Base-by-base conservation (phyloP, 2,329 filamentous ascomycete genomes). In the Stagonosporopsis cucurbitacearum region DNA sequence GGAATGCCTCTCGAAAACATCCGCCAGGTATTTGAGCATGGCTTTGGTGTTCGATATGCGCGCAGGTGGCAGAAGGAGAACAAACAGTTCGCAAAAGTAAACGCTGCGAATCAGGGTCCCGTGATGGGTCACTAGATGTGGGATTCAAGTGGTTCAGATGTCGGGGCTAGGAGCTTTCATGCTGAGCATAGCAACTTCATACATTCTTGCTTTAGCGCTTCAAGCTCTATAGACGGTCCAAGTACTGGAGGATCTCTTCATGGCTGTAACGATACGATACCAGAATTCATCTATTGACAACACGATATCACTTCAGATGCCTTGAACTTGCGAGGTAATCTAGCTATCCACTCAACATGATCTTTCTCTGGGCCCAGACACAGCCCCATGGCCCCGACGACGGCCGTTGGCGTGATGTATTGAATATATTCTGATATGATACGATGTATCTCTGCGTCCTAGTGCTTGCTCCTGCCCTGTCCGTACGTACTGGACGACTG, bases 1-100 rank as follows among this genome's bases (percentile, higher is more conserved):
- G 71, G 72, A 0, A 66, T 76, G 64, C 72, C 72, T 4, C 62
- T 76, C 6, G 74, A 77, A 57, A 68, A 69, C 39, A 69, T 76
- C 8, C 60, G 68, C 11, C 67, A 72, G 36, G 68, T 77, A 1
- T 77, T 77, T 40, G 56, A 68, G 20, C 62, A 74, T 41, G 72
- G 72, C 0, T 76, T 76, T 50, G 72, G 71, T 28, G 72, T 76
- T 15, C 63, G 55, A 33, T 75, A 72, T 55, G 69, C 70, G 7
- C 67, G 63, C 25, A 60, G 68, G 35, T 75, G 75, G 69, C 73
- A 74, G 59, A 73, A 63, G 53, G 72, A 76, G 59, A 71, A 76
- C 61, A 76, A 73, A 65, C 60, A 70, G 36, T 69, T 69, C 35
- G 67, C 63, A 3, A 71, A 68, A 55, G 55, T 67, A 30, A 68